These are phyloP conservation scores for Wickerhamomyces bovis DNA, from an alignment of 805 yeast genomes.

Conservation along the genomic window DNA sequence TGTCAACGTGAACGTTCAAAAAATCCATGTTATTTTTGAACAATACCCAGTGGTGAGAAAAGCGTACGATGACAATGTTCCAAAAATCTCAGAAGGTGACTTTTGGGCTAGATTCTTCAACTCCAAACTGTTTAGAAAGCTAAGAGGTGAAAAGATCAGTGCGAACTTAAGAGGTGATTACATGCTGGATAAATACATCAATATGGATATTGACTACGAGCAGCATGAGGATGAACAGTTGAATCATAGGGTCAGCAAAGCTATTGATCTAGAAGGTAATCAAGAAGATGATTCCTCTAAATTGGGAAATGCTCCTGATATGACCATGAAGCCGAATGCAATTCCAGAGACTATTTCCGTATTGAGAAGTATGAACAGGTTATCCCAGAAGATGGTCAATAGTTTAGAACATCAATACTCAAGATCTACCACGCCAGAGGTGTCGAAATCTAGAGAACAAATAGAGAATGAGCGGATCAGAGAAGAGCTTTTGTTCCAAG, in stretches of 20 bases:
- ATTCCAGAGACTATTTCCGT: slow-evolving; percentile 66
- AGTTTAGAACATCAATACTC: slow-evolving; percentile 41
- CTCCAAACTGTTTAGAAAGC: slow-evolving; percentile 77
- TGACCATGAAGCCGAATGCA: slow-evolving; percentile 70
- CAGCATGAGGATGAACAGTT: slow-evolving; percentile 36
- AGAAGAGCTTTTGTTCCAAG: slow-evolving; percentile 44
- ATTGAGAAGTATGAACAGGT: slow-evolving; percentile 81
- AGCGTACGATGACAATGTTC: slow-evolving; percentile 89
- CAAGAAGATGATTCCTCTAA: slow-evolving; percentile 71
- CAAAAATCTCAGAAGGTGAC: slow-evolving; percentile 81
- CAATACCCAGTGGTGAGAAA: slow-evolving; percentile 88
- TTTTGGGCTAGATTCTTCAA: slow-evolving; percentile 96
- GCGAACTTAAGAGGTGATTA: slow-evolving; percentile 76
- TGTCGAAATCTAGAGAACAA: slow-evolving; percentile 32
- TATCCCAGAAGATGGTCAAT: slow-evolving; percentile 75
- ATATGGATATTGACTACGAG: slow-evolving; percentile 55
- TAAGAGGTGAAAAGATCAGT: slow-evolving; percentile 83
- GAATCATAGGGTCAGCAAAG: slow-evolving; percentile 52
- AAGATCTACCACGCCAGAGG: slow-evolving; percentile 28
- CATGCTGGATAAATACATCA: slow-evolving; percentile 76
- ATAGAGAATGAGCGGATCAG: slow-evolving; percentile 29
- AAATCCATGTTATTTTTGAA: slow-evolving; percentile 80
- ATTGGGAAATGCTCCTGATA: slow-evolving; percentile 77
- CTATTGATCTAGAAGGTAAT: slow-evolving; percentile 77
- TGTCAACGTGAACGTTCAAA: slow-evolving; percentile 86